Evolutionary conservation across 2,329 filamentous ascomycete species (phyloP), one percentile per base, ranked within the genome.

Genomic region (Epicoccum sorghinum): DNA sequence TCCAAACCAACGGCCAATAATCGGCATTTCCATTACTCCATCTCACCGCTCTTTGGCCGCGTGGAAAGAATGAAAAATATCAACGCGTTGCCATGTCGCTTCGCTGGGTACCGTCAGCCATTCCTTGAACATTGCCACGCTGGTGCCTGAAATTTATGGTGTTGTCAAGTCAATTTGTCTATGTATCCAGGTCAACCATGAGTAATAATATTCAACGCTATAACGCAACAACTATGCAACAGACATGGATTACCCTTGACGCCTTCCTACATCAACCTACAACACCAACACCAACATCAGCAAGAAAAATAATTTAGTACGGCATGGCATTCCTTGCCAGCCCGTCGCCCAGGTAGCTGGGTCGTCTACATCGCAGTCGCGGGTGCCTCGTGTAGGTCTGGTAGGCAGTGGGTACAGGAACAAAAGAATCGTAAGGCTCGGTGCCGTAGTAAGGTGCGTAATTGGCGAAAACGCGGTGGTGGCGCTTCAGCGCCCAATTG

Each of bases 401-500:
- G 52, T 70, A 70, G 18, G 24, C 58, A 3, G 30, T n/a, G 9
- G 55, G 35, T 29, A 72, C 55, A 23, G 70, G 70, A 3, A 72
- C 51, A 42, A 55, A 67, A 36, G 66, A 70, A 35, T 59, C 53
- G 52, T 70, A 71, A 7, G 65, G 68, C 47, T 52, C 32, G 2
- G 60, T 65, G 10, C 67, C 68, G 22, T 65, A 58, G 12, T 66
- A 30, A 2, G 66, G 62, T 30, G 58, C 54, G 44, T 61, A 59
- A 24, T 55, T 46, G 7, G 46, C 52, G 41, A 55, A 46, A 5
- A 60, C 29, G 30, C 52, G 53, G 42, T 51, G 51, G 37, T 64
- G 58, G 14, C 53, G 62, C 55, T 69, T 70, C n/a, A 69, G 56
- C 7, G 45, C 61, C 59, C 61, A 66, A 42, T 69, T 69, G 12